Percentiles rank a stretch among this genome's conserved stretches.
Evolutionary conservation across 2,329 filamentous ascomycete genomes (phyloP).

Genomic region (Clonostachys chloroleuca): DNA sequence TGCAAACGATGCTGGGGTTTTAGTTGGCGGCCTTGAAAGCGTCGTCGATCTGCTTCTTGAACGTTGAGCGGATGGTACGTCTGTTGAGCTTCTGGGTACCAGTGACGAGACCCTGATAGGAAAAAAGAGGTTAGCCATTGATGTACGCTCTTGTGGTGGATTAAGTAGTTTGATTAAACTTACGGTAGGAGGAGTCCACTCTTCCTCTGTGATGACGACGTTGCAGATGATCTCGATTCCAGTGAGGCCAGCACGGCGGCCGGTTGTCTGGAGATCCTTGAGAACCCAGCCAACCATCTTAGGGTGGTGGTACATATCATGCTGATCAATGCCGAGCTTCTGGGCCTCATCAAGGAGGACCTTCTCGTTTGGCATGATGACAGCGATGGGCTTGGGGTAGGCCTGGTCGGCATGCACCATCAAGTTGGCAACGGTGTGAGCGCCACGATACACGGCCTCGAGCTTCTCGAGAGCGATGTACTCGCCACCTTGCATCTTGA

Average conservation of each 20-base stretch:
- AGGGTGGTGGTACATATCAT: conserved; percentile 61
- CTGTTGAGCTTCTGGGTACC: conserved; percentile 60
- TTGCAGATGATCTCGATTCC: conserved; percentile 72
- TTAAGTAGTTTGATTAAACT: conserved; percentile 29
- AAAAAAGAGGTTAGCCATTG: no score
- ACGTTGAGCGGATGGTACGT: conserved; percentile 42
- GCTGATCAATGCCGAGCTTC: conserved; percentile 59
- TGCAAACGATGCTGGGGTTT: no score
- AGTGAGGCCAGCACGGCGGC: conserved; percentile 60
- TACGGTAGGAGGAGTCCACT: conserved; percentile 84
- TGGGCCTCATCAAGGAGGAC: conserved; percentile 55
- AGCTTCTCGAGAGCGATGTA: conserved; percentile 97
- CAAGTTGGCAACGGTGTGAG: conserved; percentile 76
- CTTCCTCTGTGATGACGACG: conserved; percentile 76
- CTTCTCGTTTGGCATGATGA: conserved; percentile 68
- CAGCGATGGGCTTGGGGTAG: conserved; percentile 74
- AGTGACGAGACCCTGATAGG: conserved; percentile 48
- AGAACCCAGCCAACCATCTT: conserved; percentile 58
- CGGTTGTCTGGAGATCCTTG: conserved; percentile 65
- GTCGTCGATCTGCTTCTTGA: conserved; percentile 45
- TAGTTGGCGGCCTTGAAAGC: conserved; percentile 17
- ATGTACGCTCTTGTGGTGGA: background rate
- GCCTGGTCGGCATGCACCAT: conserved; percentile 79
- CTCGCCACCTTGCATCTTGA: conserved; percentile 93
- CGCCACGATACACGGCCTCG: conserved; percentile 83